Percentiles rank a stretch among this genome's conserved stretches.
Conservation (phyloP, 108 stramenopile genomes). For the Conticribra guillardii region DNA sequence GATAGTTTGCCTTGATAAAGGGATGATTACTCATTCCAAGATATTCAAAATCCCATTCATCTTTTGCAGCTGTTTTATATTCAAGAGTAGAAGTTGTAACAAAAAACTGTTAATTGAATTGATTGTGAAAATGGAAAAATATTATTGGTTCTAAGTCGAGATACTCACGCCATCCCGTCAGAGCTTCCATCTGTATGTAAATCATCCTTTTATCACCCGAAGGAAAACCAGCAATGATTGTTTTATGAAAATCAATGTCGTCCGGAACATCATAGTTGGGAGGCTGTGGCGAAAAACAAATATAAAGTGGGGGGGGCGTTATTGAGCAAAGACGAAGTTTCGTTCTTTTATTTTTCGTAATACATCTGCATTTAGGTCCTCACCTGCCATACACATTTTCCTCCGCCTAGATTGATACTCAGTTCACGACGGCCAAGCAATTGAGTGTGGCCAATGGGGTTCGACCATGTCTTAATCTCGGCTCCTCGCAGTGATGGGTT, state of each 20-base stretch:
- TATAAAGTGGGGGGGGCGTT: background rate
- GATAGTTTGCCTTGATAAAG: conserved; percentile 56
- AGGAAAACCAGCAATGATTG: conserved; percentile 45
- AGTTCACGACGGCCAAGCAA: conserved; percentile 1
- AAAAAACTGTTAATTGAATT: background rate
- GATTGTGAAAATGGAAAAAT: background rate
- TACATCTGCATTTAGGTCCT: background rate
- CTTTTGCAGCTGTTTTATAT: conserved; percentile 15
- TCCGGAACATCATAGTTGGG: conserved; percentile 24
- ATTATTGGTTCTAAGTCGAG: background rate
- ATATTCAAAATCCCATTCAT: conserved; percentile 49
- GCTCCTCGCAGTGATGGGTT: background rate
- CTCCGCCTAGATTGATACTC: conserved; percentile 27
- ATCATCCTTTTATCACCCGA: conserved; percentile 53
- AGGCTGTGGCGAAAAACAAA: background rate
- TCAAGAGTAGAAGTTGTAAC: background rate
- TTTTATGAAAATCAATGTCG: conserved; percentile 46
- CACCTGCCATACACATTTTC: conserved; percentile 37
- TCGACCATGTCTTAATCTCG: background rate
- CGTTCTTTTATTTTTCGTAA: background rate
- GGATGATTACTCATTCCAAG: conserved; percentile 43
- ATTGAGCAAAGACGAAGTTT: background rate
- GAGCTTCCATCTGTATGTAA: conserved; percentile 53
- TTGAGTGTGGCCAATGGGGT: no score
- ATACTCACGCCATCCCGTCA: conserved; percentile 43